These are phyloP conservation scores for Rhizomucor pusillus DNA, from an alignment of 371 early-diverging fungal genomes.

Conservation along the genomic window DNA sequence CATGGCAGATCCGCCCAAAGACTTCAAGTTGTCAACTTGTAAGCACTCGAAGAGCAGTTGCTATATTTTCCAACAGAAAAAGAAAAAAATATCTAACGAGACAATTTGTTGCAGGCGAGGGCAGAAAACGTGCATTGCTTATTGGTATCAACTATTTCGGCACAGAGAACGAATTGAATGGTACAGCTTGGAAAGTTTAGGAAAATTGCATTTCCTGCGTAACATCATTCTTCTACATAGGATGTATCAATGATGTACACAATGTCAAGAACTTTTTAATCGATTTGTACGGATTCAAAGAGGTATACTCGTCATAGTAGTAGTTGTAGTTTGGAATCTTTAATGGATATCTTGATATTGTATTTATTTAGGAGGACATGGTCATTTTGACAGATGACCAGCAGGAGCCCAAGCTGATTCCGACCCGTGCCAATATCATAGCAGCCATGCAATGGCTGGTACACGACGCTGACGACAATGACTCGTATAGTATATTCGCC, in stretches of 20 bases:
- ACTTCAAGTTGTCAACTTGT: slow-evolving; percentile 72
- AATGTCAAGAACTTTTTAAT: slow-evolving; percentile 79
- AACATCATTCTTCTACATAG: slow-evolving; percentile 21
- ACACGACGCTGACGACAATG: slow-evolving; percentile 75
- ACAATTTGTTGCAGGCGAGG: slow-evolving; percentile 31
- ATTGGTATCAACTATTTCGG: slow-evolving; percentile 92
- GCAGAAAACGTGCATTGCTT: slow-evolving; percentile 81
- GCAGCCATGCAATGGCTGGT: slow-evolving; percentile 77
- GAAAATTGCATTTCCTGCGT: not conserved
- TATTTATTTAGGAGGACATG: slow-evolving; percentile 62
- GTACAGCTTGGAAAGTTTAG: slow-evolving; percentile 22
- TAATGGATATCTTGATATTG: too few relatives aligned
- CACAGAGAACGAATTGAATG: slow-evolving; percentile 62
- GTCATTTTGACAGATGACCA: slow-evolving; percentile 91
- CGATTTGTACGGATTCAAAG: slow-evolving; percentile 61
- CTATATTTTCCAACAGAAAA: not conserved
- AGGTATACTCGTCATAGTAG: too few relatives aligned
- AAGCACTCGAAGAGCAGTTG: slow-evolving; percentile 13
- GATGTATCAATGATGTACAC: slow-evolving; percentile 92
- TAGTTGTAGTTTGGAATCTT: too few relatives aligned
- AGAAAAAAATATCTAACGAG: not conserved
- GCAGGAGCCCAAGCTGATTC: slow-evolving; percentile 60
- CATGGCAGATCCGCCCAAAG: slow-evolving; percentile 15
- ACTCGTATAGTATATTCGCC: slow-evolving; percentile 51
- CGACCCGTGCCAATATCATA: slow-evolving; percentile 80